Base-by-base conservation (phyloP, 352 stramenopile species). In the Pythium diclinum region DNA sequence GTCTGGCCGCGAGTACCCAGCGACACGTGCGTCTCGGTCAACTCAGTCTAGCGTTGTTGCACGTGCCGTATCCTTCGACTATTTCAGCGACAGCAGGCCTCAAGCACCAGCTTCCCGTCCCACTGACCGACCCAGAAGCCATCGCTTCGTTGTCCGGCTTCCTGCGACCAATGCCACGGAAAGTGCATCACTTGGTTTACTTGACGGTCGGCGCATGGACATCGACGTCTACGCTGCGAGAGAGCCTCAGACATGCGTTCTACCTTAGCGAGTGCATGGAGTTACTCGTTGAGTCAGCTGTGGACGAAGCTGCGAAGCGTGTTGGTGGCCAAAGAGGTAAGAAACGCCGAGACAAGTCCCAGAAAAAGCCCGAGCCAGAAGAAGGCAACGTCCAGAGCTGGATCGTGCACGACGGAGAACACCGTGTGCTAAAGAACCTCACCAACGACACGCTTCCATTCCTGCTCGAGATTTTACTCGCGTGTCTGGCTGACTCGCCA, bases 351-450 rank as follows among this genome's bases (percentile, higher is more conserved):
- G 32, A 71, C 28, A 48, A 67, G 38, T 59, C 53, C n/a, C 44
- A 61, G n/a, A 61, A 61, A n/a, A 72, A 81, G 28, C 68, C 65
- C 6, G 65, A 75, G 17, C 53, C 68, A 21, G 69, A 70, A 59
- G 68, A 79, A 14, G 72, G 79, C 33, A 61, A 74, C 11, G 36
- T 72, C 4, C 56, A 69, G 7, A 51, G 55, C 32, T 75, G 63
- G 60, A 40, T 75, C 13, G 74, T 81, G 14, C 28, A 53, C 1
- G 67, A 83, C 51, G 84, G 84, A 25, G 76, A 90, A 36, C 84
- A 92, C 53, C 65, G 79, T 13, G 70, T 88, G 23, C 61, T 92
- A 6, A 87, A 87, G 62, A 89, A 68, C 33, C 56, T 92, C 56
- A 89, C 79, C 9, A 79, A 84, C 60, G 72, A 81, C 30, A 87